phyloP scores from a whole-genome alignment of 2,329 filamentous ascomycete genomes.

The Colletotrichum ledebouriae region DNA sequence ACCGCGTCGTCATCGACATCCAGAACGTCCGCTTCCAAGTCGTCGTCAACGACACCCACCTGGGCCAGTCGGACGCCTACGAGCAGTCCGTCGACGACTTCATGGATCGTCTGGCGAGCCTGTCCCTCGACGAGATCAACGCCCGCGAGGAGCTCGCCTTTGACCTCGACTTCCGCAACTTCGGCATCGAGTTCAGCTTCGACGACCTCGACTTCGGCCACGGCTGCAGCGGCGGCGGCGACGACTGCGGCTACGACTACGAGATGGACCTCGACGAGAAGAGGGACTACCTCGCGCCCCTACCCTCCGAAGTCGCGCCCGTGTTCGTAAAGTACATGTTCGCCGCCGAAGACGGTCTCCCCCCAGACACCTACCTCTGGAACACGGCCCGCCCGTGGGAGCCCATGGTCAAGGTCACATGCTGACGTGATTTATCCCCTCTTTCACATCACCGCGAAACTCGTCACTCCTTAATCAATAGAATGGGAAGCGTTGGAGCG shows the following conservation, averaged over 20 bases:
- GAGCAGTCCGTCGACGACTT: slow-evolving; percentile 52
- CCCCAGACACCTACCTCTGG: slow-evolving; percentile 57
- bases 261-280: slow-evolving; percentile 28
- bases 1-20: slow-evolving; percentile 55
- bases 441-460: not conserved
- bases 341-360: slow-evolving; percentile 47
- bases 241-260: slow-evolving; percentile 22
- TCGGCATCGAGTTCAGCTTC: slow-evolving; percentile 37
- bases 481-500: slow-evolving; percentile 11
- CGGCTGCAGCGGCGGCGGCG: not conserved
- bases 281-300: slow-evolving; percentile 23
- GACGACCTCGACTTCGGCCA: slow-evolving; percentile 25
- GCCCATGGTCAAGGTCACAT: slow-evolving; percentile 57
- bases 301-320: slow-evolving; percentile 45
- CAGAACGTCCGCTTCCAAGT: slow-evolving; percentile 56
- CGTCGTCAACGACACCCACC: slow-evolving; percentile 54
- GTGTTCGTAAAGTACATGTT: slow-evolving; percentile 54
- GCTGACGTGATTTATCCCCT: slow-evolving; percentile 41
- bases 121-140: slow-evolving; percentile 5
- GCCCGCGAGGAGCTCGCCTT: slow-evolving; percentile 11
- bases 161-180: slow-evolving; percentile 26
- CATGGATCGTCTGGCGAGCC: slow-evolving; percentile 26
- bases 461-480: slow-evolving; percentile 17
- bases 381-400: slow-evolving; percentile 58
- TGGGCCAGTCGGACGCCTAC: slow-evolving; percentile 51